Base-by-base conservation (phyloP, 164 flowering plant genomes). In the Liquidambar formosana region DNA sequence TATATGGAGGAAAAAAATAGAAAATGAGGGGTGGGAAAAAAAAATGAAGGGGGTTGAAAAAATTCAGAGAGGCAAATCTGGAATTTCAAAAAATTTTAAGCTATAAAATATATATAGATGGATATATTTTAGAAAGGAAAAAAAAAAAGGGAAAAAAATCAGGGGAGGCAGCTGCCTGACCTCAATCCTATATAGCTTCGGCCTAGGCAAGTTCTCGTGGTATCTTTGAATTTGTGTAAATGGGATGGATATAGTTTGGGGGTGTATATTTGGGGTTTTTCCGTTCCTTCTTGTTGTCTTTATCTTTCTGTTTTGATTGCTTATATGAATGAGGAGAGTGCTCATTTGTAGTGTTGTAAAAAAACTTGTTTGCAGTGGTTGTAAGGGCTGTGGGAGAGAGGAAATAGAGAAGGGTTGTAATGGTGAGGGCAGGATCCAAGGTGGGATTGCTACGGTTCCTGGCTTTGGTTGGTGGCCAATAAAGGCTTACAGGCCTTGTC, bases 391-490 rank as follows among this genome's bases (percentile, higher is more conserved):
- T 73, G 97, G 97, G 47, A 91, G 77, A 71, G 88, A 79, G 72
- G 89, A 89, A 67, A 49, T 90, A 44, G 97, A 92, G 81, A 89
- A 69, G 49, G 97, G 97, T 19, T 94, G 99, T 78, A 92, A 94
- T 78, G 99, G 97, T 27, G 93, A 94, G 68, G 99, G 99, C 48
- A 87, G 97, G 79, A 89, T 94, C 73, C 99, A 94, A 85, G 99
- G 97, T 51, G 99, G 99, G 65, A 92, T 94, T 52, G 97, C 92
- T 45, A 91, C 96, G 8, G 80, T 94, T 21, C 97, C 97, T 26
- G 97, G 99, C 18, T 91, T 94, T 77, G 97, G 97, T 45, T 94
- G 99, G 99, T 92, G 99, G 99, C 99, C 99, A 0, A 94, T 94
- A 67, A 94, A 94, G 80, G 99, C 97, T 63, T 94, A 81, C 71